Conservation (phyloP, 2,329 filamentous ascomycete genomes). For the Xylaria sp. region DNA sequence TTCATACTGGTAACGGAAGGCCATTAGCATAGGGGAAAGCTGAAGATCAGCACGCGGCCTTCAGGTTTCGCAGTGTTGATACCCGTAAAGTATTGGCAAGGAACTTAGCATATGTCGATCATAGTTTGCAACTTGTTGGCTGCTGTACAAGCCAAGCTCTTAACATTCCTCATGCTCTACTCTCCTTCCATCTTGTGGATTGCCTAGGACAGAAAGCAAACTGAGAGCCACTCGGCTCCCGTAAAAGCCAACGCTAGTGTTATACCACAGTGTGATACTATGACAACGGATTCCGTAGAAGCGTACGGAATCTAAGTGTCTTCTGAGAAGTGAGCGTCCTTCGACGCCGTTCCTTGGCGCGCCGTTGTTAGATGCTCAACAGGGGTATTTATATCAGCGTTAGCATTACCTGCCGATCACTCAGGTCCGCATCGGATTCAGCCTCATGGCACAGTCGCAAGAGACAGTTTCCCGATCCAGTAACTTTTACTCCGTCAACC, state of each 20-base stretch:
- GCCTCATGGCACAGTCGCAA: constrained; percentile 5
- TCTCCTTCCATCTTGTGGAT: not conserved
- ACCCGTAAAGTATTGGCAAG: not conserved
- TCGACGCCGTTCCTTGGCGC: constrained; percentile 12
- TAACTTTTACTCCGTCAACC: not conserved
- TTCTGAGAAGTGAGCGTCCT: not conserved
- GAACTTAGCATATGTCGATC: constrained; percentile 29
- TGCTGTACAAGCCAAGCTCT: not conserved
- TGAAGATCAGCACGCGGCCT: constrained; percentile 19
- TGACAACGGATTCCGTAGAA: not conserved
- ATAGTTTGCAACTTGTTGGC: constrained; percentile 6
- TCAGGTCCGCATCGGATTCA: constrained; percentile 11
- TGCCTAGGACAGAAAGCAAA: not conserved
- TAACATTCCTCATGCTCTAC: not conserved
- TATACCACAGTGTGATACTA: not conserved
- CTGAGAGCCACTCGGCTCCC: not conserved
- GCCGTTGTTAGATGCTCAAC: constrained; percentile 6
- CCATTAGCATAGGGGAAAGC: constrained; percentile 3
- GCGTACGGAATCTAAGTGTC: not conserved
- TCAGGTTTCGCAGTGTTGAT: constrained; percentile 2
- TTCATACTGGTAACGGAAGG: constrained; percentile 25
- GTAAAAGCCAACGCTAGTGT: not conserved
- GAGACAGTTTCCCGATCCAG: not conserved
- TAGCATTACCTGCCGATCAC: not conserved
- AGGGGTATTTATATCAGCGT: not conserved